Evolutionary conservation across 2,329 filamentous ascomycete genomes (phyloP).

Genomic region (Pezicula radicicola): DNA sequence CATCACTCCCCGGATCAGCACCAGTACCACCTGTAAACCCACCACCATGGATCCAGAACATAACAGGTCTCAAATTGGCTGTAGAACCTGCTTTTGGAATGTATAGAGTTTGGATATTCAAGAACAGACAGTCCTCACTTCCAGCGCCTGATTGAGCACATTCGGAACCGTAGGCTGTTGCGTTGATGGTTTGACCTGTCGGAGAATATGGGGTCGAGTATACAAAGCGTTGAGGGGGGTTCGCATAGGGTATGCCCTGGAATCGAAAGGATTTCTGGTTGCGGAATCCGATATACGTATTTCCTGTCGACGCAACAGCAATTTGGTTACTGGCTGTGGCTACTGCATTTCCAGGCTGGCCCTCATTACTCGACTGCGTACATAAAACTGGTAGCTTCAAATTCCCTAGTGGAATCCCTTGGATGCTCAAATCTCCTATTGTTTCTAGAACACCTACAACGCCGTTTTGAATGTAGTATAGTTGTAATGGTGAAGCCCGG

Average conservation of each 20-base stretch:
- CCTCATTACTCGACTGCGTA: constrained; percentile 40
- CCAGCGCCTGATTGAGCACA: constrained; percentile 31
- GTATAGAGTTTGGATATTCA: constrained; percentile 36
- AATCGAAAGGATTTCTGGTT: constrained; percentile 48
- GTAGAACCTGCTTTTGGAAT: constrained; percentile 17
- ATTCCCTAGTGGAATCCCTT: constrained; percentile 23
- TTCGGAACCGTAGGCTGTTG: constrained; percentile 36
- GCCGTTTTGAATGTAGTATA: constrained; percentile 40
- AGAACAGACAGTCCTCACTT: constrained; percentile 24
- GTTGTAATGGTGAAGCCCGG: constrained; percentile 30
- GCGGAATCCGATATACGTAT: constrained; percentile 45
- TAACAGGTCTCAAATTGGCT: constrained; percentile 28
- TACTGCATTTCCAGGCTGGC: constrained; percentile 28
- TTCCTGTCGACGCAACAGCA: constrained; percentile 36
- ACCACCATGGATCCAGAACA: constrained; percentile 28
- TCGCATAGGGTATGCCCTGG: constrained; percentile 24
- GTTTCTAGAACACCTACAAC: constrained; percentile 33
- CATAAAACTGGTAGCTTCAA: constrained; percentile 44
- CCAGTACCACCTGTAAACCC: constrained; percentile 29
- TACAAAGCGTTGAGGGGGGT: constrained; percentile 16
- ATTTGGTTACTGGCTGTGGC: constrained; percentile 35
- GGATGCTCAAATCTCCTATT: constrained; percentile 30
- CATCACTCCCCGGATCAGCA: constrained; percentile 21
- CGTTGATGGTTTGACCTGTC: constrained; percentile 41
- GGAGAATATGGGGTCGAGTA: constrained; percentile 43